Evolutionary conservation across 345 rosid genomes (phyloP).

Genomic region (Citrus sinensis): DVS_A1.0 CM039169.1:1321001-1321500

Average conservation of each 20-base stretch:
- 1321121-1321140: not conserved
- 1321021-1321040: not conserved
- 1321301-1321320: not conserved
- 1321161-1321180: not conserved
- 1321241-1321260: not conserved
- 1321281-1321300: not conserved
- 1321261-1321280: not conserved
- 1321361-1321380: not conserved
- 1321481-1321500: no score
- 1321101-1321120: not conserved
- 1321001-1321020: constrained; percentile 1
- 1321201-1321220: not conserved
- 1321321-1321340: not conserved
- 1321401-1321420: not conserved
- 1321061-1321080: not conserved
- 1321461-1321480: no score
- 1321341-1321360: not conserved
- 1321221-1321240: not conserved
- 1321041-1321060: not conserved
- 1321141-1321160: not conserved
- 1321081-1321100: not conserved
- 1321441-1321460: not conserved
- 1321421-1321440: not conserved
- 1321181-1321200: not conserved
- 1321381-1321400: not conserved